Percentiles rank a stretch among this genome's conserved stretches.
These are phyloP conservation scores for Trichoderma cornu-damae DNA, from an alignment of 2,329 filamentous ascomycete genomes.

Conservation along the genomic window DNA sequence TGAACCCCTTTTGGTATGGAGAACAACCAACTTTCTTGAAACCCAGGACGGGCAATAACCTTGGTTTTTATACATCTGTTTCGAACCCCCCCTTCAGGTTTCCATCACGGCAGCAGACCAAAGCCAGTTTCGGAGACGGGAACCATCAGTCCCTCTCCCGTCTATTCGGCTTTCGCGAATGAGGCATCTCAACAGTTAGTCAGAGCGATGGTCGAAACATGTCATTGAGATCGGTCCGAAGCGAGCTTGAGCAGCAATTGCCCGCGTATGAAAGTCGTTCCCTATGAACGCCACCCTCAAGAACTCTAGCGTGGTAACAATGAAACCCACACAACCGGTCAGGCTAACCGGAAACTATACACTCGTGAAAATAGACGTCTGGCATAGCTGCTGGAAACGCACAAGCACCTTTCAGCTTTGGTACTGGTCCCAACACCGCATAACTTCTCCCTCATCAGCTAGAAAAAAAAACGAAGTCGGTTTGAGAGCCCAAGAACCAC, in stretches of 20 bases:
- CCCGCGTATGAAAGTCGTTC: not conserved
- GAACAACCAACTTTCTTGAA: not conserved
- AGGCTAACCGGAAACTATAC: conserved; percentile 3
- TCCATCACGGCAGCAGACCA: not conserved
- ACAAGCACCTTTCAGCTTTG: not conserved
- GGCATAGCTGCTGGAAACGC: not conserved
- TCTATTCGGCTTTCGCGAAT: not conserved
- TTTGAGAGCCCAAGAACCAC: not conserved
- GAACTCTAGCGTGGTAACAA: not conserved
- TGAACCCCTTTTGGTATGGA: not conserved
- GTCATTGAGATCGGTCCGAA: conserved; percentile 18
- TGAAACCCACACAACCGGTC: not conserved
- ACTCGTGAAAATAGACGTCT: not conserved
- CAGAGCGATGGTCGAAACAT: not conserved
- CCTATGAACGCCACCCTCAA: not conserved
- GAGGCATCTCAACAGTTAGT: not conserved
- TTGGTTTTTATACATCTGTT: not conserved
- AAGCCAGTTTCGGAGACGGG: not conserved
- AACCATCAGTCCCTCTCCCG: not conserved
- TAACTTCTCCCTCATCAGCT: not conserved
- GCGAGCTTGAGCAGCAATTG: not conserved
- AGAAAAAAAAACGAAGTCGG: not conserved
- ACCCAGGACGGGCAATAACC: not conserved
- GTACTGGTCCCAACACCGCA: not conserved
- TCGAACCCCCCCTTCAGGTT: not conserved